phyloP scores from a whole-genome alignment of 106 monocot species.

The Acorus gramineus region DNA sequence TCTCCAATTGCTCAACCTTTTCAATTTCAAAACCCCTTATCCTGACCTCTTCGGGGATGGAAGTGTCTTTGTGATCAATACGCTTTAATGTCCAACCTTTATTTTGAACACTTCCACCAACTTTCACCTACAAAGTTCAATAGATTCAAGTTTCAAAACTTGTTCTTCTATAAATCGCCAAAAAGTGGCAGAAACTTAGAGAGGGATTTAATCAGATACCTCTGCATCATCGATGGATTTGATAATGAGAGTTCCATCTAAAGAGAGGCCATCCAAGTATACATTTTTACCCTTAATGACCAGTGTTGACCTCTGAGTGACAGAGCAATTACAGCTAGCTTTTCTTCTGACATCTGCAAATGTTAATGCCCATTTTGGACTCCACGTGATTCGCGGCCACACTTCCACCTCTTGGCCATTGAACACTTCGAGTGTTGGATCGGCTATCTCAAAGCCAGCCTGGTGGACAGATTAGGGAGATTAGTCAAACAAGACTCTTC shows the following conservation, averaged over 20 bases:
- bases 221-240: conserved; percentile 51
- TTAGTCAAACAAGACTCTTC: neutral
- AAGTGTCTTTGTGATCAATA: conserved; percentile 60
- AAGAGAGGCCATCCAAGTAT: conserved; percentile 38
- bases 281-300: conserved; percentile 54
- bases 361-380: conserved; percentile 63
- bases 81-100: conserved; percentile 65
- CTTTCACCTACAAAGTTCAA: conserved; percentile 38
- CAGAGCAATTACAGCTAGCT: conserved; percentile 36
- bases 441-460: conserved; percentile 67
- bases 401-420: conserved; percentile 95
- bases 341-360: conserved; percentile 66
- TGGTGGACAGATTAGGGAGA: conserved; percentile 10
- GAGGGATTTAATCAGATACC: conserved; percentile 22
- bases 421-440: conserved; percentile 55
- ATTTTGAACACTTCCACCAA: conserved; percentile 56
- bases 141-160: too few relatives aligned
- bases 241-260: conserved; percentile 72
- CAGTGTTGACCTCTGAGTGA: conserved; percentile 72
- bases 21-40: conserved; percentile 71
- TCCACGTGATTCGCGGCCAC: conserved; percentile 85
- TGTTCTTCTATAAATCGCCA: too few relatives aligned
- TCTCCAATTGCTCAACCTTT: conserved; percentile 60
- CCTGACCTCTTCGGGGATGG: conserved; percentile 54
- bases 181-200: too few relatives aligned